A percentile compares a stretch with the other conserved stretches of the same genome.
These are phyloP conservation scores for Exophiala sideris DNA, from an alignment of 2,329 filamentous ascomycete species.

Conservation along the genomic window DNA sequence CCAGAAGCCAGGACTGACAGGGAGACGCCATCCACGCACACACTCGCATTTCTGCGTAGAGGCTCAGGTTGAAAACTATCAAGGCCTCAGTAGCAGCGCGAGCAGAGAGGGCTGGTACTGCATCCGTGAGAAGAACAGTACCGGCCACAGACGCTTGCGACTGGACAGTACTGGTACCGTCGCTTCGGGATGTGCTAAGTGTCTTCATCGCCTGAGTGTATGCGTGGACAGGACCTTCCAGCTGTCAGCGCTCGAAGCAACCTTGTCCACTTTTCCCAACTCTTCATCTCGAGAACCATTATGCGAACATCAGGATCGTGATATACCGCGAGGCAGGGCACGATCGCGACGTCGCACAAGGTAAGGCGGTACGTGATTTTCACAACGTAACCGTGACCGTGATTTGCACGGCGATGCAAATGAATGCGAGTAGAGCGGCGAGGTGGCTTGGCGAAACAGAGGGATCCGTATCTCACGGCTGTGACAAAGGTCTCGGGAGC, in stretches of 20 bases:
- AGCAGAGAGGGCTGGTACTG: conserved; percentile 20
- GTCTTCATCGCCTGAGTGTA: conserved; percentile 21
- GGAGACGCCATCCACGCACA: conserved; percentile 1
- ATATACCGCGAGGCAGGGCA: not conserved
- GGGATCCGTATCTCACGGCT: not conserved
- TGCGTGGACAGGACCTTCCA: conserved; percentile 1
- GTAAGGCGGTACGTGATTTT: not conserved
- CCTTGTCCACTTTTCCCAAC: not conserved
- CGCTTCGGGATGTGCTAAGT: conserved; percentile 19
- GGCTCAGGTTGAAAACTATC: conserved; percentile 28
- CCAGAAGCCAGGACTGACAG: not conserved
- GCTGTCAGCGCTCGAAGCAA: not conserved
- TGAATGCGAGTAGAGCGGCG: not conserved
- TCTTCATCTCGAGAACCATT: conserved; percentile 2
- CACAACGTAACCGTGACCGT: not conserved
- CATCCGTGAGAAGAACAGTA: conserved; percentile 4
- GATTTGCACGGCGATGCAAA: not conserved
- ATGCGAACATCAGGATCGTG: conserved; percentile 7
- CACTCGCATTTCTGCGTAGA: conserved; percentile 13
- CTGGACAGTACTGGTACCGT: conserved; percentile 4
- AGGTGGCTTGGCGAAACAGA: not conserved
- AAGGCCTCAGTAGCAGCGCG: conserved; percentile 11
- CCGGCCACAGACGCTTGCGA: conserved; percentile 14
- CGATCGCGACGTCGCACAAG: not conserved
- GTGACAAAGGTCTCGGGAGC: conserved; percentile 12